phyloP scores from a whole-genome alignment of 2,329 filamentous ascomycete species.

The Fusarium beomiforme region DNA sequence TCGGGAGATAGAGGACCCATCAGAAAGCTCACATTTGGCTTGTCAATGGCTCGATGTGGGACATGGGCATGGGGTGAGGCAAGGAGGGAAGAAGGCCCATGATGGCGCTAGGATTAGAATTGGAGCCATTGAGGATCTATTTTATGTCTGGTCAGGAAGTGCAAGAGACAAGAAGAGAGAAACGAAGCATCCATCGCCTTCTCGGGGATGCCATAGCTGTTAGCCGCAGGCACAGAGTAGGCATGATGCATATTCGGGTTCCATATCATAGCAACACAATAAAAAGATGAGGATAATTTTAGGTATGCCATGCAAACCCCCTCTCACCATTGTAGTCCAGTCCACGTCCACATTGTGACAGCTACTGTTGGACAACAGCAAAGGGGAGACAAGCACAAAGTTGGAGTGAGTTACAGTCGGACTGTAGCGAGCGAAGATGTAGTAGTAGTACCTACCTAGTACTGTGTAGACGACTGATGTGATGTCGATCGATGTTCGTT shows the following conservation, averaged over 20 bases:
- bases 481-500: constrained; percentile 34
- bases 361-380: neutral
- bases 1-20: constrained; percentile 29
- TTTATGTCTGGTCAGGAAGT: constrained; percentile 18
- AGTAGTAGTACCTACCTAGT: neutral
- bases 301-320: constrained; percentile 20
- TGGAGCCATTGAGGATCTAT: constrained; percentile 25
- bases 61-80: constrained; percentile 26
- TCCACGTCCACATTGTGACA: constrained; percentile 26
- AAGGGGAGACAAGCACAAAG: neutral
- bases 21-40: neutral
- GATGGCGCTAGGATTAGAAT: constrained; percentile 30
- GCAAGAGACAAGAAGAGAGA: constrained; percentile 1
- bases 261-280: constrained; percentile 26
- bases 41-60: constrained; percentile 10
- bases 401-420: constrained; percentile 16
- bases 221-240: neutral
- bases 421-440: constrained; percentile 21
- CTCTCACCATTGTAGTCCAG: constrained; percentile 3
- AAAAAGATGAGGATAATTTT: neutral
- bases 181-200: constrained; percentile 7
- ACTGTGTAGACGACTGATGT: constrained; percentile 8
- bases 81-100: constrained; percentile 16
- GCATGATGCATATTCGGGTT: constrained; percentile 31
- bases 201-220: constrained; percentile 25